Evolutionary conservation across 768 basidiomycete species (phyloP).

Genomic region (Termitomyces sp.): DNA sequence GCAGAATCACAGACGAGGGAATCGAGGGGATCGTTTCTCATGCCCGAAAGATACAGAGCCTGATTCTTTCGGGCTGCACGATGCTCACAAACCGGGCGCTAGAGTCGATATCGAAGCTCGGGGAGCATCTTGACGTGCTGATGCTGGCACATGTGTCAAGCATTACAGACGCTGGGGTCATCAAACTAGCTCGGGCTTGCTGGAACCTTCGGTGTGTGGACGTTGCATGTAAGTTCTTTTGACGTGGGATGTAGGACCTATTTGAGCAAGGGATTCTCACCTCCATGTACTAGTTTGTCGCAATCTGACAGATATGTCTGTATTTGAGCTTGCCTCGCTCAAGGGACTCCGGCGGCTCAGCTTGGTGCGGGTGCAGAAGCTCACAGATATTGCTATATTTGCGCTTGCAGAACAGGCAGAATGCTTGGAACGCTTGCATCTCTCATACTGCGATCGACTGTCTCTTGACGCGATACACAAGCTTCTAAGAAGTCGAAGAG

Average conservation of each 20-base stretch:
- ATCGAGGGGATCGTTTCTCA: constrained; percentile 72
- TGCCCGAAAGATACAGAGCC: constrained; percentile 69
- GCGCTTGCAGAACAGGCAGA: constrained; percentile 69
- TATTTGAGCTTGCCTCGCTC: constrained; percentile 74
- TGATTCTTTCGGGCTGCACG: constrained; percentile 76
- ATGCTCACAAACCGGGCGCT: constrained; percentile 69
- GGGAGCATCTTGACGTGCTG: constrained; percentile 72
- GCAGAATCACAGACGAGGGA: constrained; percentile 71
- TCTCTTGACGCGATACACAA: constrained; percentile 72
- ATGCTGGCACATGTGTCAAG: constrained; percentile 75
- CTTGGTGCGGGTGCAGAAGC: constrained; percentile 71
- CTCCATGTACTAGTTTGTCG: constrained; percentile 58
- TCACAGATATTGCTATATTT: constrained; percentile 82
- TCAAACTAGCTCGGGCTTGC: constrained; percentile 66
- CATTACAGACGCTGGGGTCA: constrained; percentile 75
- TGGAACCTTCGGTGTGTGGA: constrained; percentile 76
- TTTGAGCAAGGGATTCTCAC: constrained; percentile 2
- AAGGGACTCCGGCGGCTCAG: constrained; percentile 70
- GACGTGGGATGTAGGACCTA: constrained; percentile 1
- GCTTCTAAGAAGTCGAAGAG: constrained; percentile 52
- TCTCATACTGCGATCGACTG: constrained; percentile 83
- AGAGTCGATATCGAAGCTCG: constrained; percentile 63
- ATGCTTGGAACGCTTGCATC: constrained; percentile 72
- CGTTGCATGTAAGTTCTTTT: constrained; percentile 65
- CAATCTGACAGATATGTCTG: constrained; percentile 77